A percentile compares a stretch with the other conserved stretches of the same genome.
Evolutionary conservation across 169 alveolate genomes (phyloP).

Genomic region (Pseudocohnilembus persalinus): DNA sequence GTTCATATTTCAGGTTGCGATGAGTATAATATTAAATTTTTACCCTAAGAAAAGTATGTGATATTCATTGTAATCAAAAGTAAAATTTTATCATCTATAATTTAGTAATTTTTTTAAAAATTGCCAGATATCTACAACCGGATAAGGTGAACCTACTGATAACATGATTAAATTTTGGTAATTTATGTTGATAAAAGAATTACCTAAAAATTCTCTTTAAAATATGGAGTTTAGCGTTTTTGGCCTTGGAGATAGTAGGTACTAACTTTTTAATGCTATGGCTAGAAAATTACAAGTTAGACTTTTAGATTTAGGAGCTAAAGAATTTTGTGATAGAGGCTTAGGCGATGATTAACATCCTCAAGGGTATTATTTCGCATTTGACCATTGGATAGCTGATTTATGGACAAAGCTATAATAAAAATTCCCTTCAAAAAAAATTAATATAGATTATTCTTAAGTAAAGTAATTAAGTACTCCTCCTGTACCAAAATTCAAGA

Average conservation of each 20-base stretch:
- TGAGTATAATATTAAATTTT: conserved; percentile 36
- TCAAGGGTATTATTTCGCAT: conserved; percentile 82
- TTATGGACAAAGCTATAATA: conserved; percentile 46
- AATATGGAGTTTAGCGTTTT: conserved; percentile 67
- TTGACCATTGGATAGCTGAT: conserved; percentile 71
- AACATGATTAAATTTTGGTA: conserved; percentile 61
- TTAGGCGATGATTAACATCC: conserved; percentile 87
- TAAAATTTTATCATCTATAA: no score
- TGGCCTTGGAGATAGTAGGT: conserved; percentile 85
- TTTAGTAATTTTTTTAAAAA: no score
- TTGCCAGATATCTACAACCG: conserved; percentile 61
- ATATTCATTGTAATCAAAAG: conserved; percentile 49
- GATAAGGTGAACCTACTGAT: conserved; percentile 74
- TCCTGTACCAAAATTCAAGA: conserved; percentile 32
- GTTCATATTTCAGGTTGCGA: conserved; percentile 39
- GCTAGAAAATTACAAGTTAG: conserved; percentile 75
- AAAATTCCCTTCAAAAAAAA: conserved; percentile 4
- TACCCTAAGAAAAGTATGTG: conserved; percentile 62
- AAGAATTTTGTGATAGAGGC: conserved; percentile 54
- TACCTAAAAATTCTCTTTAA: conserved; percentile 54
- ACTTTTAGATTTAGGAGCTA: conserved; percentile 71
- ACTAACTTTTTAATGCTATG: conserved; percentile 76
- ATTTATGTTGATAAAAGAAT: conserved; percentile 53
- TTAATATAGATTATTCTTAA: neutral
- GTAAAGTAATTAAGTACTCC: conserved; percentile 7